A percentile compares a stretch with the other conserved stretches of the same genome.
These are phyloP conservation scores for Akebia trifoliata DNA, from an alignment of 164 flowering plant genomes.

Conservation along the genomic window DNA sequence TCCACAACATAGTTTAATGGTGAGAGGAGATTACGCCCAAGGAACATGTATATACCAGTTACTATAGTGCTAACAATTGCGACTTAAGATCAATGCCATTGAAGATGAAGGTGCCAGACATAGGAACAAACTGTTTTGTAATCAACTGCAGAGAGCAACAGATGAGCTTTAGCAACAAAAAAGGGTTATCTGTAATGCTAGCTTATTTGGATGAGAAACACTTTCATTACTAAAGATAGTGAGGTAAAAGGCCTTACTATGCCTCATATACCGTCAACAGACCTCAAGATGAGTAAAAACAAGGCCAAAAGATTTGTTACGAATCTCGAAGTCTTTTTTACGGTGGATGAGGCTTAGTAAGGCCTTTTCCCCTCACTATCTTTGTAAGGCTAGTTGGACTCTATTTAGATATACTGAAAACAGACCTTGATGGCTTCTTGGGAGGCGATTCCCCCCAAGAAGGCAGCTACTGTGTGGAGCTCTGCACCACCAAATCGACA, in stretches of 20 bases:
- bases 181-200: not conserved
- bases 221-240: too few species aligned
- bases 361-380: too few species aligned
- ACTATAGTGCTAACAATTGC: constrained; percentile 40
- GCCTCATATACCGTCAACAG: too few species aligned
- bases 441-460: constrained; percentile 83
- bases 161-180: not conserved
- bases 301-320: too few species aligned
- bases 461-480: constrained; percentile 93
- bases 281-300: too few species aligned
- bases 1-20: too few species aligned
- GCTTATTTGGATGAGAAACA: not conserved
- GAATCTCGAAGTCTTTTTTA: too few species aligned
- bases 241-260: too few species aligned
- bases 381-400: too few species aligned
- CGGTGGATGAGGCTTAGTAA: too few species aligned
- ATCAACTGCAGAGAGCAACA: constrained; percentile 54
- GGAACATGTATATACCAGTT: constrained; percentile 1
- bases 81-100: constrained; percentile 95
- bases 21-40: not conserved
- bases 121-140: constrained; percentile 87
- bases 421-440: constrained; percentile 93
- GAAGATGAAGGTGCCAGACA: constrained; percentile 88
- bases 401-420: not conserved
- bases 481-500: constrained; percentile 95